Percentiles rank a stretch among this genome's conserved stretches.
Conservation (phyloP, 306 rosid species). For the Cyclanthera cordifolia region DNA sequence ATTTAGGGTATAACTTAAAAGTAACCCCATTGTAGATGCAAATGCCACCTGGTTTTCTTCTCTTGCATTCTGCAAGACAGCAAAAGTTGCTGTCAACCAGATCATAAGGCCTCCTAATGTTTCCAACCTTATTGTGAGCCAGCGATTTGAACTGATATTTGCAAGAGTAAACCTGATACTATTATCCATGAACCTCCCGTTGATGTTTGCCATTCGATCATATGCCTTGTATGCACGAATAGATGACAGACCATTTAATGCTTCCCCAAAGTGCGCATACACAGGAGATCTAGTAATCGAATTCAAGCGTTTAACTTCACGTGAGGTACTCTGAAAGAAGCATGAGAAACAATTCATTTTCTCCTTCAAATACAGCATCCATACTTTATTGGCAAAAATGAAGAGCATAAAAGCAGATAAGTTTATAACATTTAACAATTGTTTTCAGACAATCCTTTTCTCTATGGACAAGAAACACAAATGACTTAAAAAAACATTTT, state of each 20-base stretch:
- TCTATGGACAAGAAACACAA: background rate
- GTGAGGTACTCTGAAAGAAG: conserved; percentile 49
- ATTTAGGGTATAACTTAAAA: conserved; percentile 69
- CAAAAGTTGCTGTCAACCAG: conserved; percentile 76
- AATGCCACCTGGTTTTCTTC: conserved; percentile 38
- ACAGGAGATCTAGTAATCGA: conserved; percentile 79
- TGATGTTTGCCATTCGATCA: conserved; percentile 59
- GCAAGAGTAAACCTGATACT: conserved; percentile 62
- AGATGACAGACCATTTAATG: conserved; percentile 65
- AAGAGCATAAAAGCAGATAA: background rate
- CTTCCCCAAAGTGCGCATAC: conserved; percentile 90
- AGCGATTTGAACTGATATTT: conserved; percentile 47
- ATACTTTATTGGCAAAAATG: background rate
- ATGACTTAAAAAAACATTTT: background rate
- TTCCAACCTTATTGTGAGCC: conserved; percentile 66
- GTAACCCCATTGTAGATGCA: conserved; percentile 85
- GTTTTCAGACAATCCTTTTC: background rate
- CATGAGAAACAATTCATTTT: background rate
- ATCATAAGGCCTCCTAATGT: conserved; percentile 78
- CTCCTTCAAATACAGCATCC: background rate
- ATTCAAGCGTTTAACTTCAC: conserved; percentile 84
- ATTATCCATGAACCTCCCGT: conserved; percentile 74
- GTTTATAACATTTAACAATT: background rate
- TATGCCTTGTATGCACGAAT: conserved; percentile 75
- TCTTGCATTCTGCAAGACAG: conserved; percentile 64